phyloP scores from a whole-genome alignment of 1,139 yeast species.

The Waltiozyma sp. region DNA sequence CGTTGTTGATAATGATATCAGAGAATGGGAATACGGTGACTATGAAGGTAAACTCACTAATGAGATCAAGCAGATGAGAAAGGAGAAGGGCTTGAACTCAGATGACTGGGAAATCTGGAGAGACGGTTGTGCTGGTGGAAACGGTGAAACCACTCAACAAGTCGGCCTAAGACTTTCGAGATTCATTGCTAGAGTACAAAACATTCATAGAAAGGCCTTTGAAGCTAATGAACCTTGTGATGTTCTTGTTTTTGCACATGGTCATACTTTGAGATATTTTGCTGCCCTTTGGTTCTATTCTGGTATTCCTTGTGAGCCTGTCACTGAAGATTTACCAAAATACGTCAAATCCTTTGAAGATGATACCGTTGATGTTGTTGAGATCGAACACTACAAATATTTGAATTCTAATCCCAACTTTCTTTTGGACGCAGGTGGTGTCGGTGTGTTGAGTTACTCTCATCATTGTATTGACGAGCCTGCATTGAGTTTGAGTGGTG shows the following conservation, averaged over 20 bases:
- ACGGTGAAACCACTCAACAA: slow-evolving; percentile 62
- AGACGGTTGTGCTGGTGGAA: slow-evolving; percentile 94
- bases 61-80: slow-evolving; percentile 53
- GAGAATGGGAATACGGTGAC: slow-evolving; percentile 96
- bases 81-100: slow-evolving; percentile 43
- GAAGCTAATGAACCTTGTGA: slow-evolving; percentile 50
- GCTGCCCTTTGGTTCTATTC: slow-evolving; percentile 73
- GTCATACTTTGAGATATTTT: slow-evolving; percentile 82
- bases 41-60: slow-evolving; percentile 74
- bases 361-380: slow-evolving; percentile 23
- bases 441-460: slow-evolving; percentile 83
- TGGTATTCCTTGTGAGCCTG: slow-evolving; percentile 20
- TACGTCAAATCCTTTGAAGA: slow-evolving; percentile 18
- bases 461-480: slow-evolving; percentile 81
- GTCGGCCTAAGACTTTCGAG: slow-evolving; percentile 63
- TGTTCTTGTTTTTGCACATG: slow-evolving; percentile 79
- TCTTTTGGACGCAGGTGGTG: slow-evolving; percentile 89
- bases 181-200: slow-evolving; percentile 50
- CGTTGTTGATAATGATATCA: slow-evolving; percentile 52
- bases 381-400: slow-evolving; percentile 21
- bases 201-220: slow-evolving; percentile 51
- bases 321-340: slow-evolving; percentile 11
- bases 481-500: slow-evolving; percentile 71
- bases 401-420: slow-evolving; percentile 56
- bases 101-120: slow-evolving; percentile 78